Base-by-base conservation (phyloP, 2,329 filamentous ascomycete species). In the Gaeumannomyces tritici region DNA sequence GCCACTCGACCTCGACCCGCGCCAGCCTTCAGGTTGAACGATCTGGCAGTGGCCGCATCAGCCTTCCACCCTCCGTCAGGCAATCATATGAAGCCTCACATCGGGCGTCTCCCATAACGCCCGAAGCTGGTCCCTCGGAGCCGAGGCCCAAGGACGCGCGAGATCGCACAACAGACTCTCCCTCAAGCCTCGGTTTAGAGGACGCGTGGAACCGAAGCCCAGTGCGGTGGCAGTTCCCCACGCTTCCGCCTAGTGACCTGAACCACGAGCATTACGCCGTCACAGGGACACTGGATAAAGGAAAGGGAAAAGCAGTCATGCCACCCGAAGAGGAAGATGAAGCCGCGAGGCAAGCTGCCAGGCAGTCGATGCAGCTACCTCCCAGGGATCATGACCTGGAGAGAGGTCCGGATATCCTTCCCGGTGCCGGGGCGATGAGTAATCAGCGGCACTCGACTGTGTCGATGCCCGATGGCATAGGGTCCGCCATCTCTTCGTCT, bases 401-500 rank as follows among this genome's bases (percentile, higher is more conserved):
- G 67, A 77, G 82, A 55, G 83, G 83, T 0, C 80, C 78, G 1
- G 80, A 80, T 61, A 70, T 74, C 2, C 69, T 77, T 61, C 61
- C n/a, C 9, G 24, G 12, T 18, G 59, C 31, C 58, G 24, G 26
- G 59, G 42, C 33, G 51, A 51, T 24, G 72, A 76, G 59, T 15
- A 35, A 35, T 18, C 75, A 72, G 1, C 77, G 79, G 21, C 72
- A 74, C 35, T 85, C 83, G 13, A 80, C 76, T 56, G 70, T 75
- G 26, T 83, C 82, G 4, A 72, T 76, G 55, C 75, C 79, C 1
- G 80, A 80, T 27, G 81, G 76, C 64, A 80, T 84, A 42, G 82
- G 80, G 47, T 83, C 82, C 0, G 78, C 79, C 62, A 72, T 84
- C 26, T 85, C 82, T 0, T 84, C 82, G 9, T 79, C 78, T 60